Evolutionary conservation across 306 rosid genomes (phyloP).

Genomic region (Alnus glutinosa): DNA sequence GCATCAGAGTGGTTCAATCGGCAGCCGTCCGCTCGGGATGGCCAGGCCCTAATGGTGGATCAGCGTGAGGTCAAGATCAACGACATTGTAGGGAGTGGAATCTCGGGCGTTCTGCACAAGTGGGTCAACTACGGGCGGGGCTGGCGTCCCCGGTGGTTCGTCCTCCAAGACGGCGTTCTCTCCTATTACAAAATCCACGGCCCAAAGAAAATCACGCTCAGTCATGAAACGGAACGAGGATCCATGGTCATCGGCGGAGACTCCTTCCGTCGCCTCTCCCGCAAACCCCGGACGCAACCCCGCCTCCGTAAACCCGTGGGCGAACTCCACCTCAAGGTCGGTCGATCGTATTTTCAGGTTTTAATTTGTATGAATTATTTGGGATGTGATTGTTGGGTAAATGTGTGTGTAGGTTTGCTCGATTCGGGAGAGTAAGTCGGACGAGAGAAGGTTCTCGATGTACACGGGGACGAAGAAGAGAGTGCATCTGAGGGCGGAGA

Average conservation of each 20-base stretch:
- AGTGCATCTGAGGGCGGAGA: conserved; percentile 52
- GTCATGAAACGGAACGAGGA: conserved; percentile 27
- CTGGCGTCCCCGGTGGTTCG: conserved; percentile 56
- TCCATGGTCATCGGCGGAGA: conserved; percentile 47
- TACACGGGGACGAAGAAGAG: conserved; percentile 55
- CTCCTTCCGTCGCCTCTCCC: conserved; percentile 33
- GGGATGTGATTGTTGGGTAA: no score
- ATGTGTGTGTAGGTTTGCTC: conserved; percentile 42
- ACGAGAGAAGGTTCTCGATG: conserved; percentile 45
- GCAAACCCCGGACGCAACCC: conserved; percentile 23
- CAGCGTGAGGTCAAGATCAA: conserved; percentile 36
- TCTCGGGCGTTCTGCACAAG: conserved; percentile 45
- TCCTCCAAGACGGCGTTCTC: conserved; percentile 48
- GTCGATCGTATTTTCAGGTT: neutral
- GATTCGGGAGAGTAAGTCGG: conserved; percentile 39
- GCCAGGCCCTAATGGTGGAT: neutral
- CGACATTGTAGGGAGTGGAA: conserved; percentile 48
- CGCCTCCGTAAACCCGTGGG: conserved; percentile 40
- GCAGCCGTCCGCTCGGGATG: neutral
- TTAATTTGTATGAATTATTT: no score
- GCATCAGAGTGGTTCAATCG: conserved; percentile 28
- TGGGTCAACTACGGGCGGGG: conserved; percentile 62
- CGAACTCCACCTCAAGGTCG: conserved; percentile 52
- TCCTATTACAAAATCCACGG: conserved; percentile 56
- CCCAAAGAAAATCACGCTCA: conserved; percentile 37